A percentile compares a stretch with the other conserved stretches of the same genome.
These are phyloP conservation scores for Periglandula ipomoeae DNA, from an alignment of 2,329 filamentous ascomycete genomes.

Conservation along the genomic window DNA sequence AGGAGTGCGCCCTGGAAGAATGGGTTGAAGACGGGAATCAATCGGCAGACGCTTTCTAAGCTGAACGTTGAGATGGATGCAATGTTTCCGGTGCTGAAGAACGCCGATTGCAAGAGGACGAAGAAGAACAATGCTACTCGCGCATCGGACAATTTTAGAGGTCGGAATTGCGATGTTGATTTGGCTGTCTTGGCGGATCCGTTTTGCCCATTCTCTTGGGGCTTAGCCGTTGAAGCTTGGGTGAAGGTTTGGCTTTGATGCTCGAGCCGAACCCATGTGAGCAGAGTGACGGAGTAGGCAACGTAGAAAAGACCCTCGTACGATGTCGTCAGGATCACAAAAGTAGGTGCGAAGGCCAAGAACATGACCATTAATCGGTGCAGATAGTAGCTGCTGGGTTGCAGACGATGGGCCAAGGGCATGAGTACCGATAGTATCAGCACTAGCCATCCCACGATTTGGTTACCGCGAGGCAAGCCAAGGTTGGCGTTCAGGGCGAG, in stretches of 20 bases:
- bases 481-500: conserved; percentile 74
- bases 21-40: conserved; percentile 88
- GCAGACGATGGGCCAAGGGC: conserved; percentile 71
- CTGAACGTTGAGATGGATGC: conserved; percentile 91
- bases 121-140: conserved; percentile 92
- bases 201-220: not conserved
- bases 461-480: conserved; percentile 80
- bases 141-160: conserved; percentile 71
- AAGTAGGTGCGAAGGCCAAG: conserved; percentile 83
- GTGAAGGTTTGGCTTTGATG: conserved; percentile 30
- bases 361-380: conserved; percentile 85
- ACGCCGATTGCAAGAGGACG: conserved; percentile 85
- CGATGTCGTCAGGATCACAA: conserved; percentile 93
- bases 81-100: conserved; percentile 95
- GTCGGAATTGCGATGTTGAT: conserved; percentile 36
- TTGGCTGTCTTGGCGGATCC: not conserved
- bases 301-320: conserved; percentile 97
- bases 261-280: conserved; percentile 89
- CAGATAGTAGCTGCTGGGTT: conserved; percentile 79
- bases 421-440: conserved; percentile 65
- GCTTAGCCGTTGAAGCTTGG: not conserved
- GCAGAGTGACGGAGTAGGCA: conserved; percentile 70
- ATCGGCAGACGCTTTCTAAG: conserved; percentile 76
- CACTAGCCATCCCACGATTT: conserved; percentile 75
- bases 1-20: conserved; percentile 85